Conservation (phyloP, 208 protist species). For the Tritrichomonas foetus region DNA sequence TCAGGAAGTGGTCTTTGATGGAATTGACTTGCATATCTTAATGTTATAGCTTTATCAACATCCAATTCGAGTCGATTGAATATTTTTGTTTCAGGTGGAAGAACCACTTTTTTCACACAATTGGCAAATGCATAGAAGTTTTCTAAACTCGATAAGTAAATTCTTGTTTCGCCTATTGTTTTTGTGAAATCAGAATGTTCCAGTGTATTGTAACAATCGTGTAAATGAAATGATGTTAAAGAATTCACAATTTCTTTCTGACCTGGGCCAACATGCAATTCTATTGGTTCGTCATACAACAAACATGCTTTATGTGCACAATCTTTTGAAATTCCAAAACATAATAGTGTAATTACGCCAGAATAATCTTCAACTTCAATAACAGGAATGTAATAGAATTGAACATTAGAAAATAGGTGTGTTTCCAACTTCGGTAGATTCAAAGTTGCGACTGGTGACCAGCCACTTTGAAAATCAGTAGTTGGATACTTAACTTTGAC, state of each 20-base stretch:
- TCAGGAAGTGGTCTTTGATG: background rate
- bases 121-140: background rate
- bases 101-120: background rate
- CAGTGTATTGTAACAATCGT: background rate
- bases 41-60: background rate
- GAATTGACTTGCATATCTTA: background rate
- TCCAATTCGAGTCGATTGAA: background rate
- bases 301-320: too few species aligned
- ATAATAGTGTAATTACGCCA: background rate
- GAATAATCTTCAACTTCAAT: background rate
- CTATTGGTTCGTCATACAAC: background rate
- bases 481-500: background rate
- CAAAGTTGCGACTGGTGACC: background rate
- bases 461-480: background rate
- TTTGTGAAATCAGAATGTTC: background rate
- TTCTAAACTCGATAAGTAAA: too few species aligned
- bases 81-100: background rate
- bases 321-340: background rate
- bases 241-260: background rate
- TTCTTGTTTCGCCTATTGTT: too few species aligned
- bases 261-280: background rate
- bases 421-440: background rate
- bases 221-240: background rate
- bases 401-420: background rate
- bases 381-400: background rate